These are phyloP conservation scores for Phytophthora crassamura DNA, from an alignment of 352 stramenopile species.

Conservation along the genomic window DNA sequence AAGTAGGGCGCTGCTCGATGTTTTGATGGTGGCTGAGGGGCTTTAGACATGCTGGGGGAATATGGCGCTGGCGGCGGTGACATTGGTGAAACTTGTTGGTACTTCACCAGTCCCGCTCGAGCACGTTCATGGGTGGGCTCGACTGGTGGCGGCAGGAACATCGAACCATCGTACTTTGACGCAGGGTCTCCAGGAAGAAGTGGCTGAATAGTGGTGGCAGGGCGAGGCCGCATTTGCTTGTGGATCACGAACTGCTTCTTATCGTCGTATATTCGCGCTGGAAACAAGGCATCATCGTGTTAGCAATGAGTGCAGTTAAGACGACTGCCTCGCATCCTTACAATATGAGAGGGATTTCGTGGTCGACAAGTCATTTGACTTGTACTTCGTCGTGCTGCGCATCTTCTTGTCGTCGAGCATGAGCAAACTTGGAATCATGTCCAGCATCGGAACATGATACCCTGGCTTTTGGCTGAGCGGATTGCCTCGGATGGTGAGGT, in stretches of 20 bases:
- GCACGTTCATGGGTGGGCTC: slow-evolving; percentile 45
- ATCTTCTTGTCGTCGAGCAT: slow-evolving; percentile 85
- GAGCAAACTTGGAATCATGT: slow-evolving; percentile 77
- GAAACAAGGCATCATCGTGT: neutral
- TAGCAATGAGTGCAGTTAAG: neutral
- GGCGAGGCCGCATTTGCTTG: slow-evolving; percentile 48
- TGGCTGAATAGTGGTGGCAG: slow-evolving; percentile 44
- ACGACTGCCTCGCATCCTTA: slow-evolving; percentile 28
- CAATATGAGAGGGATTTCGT: slow-evolving; percentile 81
- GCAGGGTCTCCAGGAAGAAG: slow-evolving; percentile 46
- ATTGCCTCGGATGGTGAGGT: slow-evolving; percentile 73
- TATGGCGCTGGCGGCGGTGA: slow-evolving; percentile 17
- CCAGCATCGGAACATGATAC: slow-evolving; percentile 71
- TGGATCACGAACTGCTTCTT: slow-evolving; percentile 81
- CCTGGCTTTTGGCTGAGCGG: slow-evolving; percentile 66
- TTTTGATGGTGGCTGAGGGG: slow-evolving; percentile 20
- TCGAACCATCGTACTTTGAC: slow-evolving; percentile 59
- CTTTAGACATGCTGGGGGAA: slow-evolving; percentile 21
- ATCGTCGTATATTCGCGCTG: slow-evolving; percentile 80
- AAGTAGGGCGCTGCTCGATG: slow-evolving; percentile 46
- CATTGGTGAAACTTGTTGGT: slow-evolving; percentile 11
- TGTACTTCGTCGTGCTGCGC: slow-evolving; percentile 53
- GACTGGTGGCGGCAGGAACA: slow-evolving; percentile 61
- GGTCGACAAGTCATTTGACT: slow-evolving; percentile 33
- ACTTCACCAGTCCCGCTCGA: slow-evolving; percentile 29